Conservation (phyloP, 202 grass and related monocot genomes). For the Eragrostis tef region DNA sequence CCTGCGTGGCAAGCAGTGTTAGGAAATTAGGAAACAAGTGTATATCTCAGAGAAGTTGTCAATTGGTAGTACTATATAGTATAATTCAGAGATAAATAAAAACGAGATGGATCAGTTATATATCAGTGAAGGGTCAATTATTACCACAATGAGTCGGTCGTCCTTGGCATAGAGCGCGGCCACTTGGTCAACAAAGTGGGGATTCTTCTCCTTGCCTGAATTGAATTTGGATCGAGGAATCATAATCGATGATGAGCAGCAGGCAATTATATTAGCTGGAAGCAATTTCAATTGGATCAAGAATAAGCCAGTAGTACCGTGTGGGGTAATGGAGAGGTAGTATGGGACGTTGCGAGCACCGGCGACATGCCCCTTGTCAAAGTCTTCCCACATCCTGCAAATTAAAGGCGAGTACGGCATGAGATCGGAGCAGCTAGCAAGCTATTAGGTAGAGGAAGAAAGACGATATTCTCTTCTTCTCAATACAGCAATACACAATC, state of each 20-base stretch:
- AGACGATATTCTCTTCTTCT: no score
- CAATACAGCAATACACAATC: no score
- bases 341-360: slow-evolving; percentile 68
- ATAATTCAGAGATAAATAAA: no score
- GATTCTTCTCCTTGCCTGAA: slow-evolving; percentile 69
- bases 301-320: slow-evolving; percentile 27
- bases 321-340: slow-evolving; percentile 64
- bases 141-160: slow-evolving; percentile 63
- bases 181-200: slow-evolving; percentile 64
- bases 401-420: neutral
- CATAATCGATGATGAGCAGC: neutral
- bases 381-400: slow-evolving; percentile 66
- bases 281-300: no score
- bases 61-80: no score
- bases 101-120: no score
- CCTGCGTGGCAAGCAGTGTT: slow-evolving; percentile 31
- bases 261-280: neutral
- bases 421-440: neutral
- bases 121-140: no score
- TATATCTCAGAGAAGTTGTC: no score
- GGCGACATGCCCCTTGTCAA: slow-evolving; percentile 60
- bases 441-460: neutral
- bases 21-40: no score
- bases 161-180: slow-evolving; percentile 49
- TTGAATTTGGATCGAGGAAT: neutral